Evolutionary conservation across 1,284 basidiomycete species (phyloP), one percentile per base, ranked within the genome.

Genomic region (Entoloma clypeatum): DNA sequence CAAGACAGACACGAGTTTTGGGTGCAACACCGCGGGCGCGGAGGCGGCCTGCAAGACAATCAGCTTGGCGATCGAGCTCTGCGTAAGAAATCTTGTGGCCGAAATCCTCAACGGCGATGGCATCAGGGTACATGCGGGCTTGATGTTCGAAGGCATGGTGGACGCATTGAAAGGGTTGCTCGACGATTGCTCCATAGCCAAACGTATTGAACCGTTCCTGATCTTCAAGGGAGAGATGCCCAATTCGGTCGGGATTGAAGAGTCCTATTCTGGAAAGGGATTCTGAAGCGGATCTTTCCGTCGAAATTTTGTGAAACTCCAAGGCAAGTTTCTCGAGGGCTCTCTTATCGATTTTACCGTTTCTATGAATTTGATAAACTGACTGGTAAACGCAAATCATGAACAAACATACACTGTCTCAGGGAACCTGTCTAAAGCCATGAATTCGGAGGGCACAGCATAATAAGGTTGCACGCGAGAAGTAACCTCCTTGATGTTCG

Each of bases 401-500:
- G n/a, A n/a, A n/a, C n/a, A n/a, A n/a, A 24, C 69, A 47, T 54
- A 75, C 74, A 63, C 49, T 13, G 77, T 79, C 47, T 70, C 65
- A 13, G 76, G 75, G 48, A 78, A 71, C 18, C 62, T 60, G 22
- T 62, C 61, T 44, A 78, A 57, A 5, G 61, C 52, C 32, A 73
- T 41, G 46, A 68, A 69, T 23, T 63, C 63, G 2, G 68, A 67
- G 3, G 77, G 77, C 13, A 78, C 72, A 3, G 75, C 76, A 54
- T 79, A 79, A 56, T 78, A 77, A 11, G 77, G 75, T 51, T 77
- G 74, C 13, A 75, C 63, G 47, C 71, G 68, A 13, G 68, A 58
- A 5, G 69, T 62, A 21, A 70, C 67, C 11, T 61, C 59, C 40
- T 61, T 64, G 11, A 78, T 70, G 22, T 61, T 59, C 19, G 69